These are phyloP conservation scores for Conticribra guillardii DNA, from an alignment of 108 stramenopile species.

Conservation along the genomic window DNA sequence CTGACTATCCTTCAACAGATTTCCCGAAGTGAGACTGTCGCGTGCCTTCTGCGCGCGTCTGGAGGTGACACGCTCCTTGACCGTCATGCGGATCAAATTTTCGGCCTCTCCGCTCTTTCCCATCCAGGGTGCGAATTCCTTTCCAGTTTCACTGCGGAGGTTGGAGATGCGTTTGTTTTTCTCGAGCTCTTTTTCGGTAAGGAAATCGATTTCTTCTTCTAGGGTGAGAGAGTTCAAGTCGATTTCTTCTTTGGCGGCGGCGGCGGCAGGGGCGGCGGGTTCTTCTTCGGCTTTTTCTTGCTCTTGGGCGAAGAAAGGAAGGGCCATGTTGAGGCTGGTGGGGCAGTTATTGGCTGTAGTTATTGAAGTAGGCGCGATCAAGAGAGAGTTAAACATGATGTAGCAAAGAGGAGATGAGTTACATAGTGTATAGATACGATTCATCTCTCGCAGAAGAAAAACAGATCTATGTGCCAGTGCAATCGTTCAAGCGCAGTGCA, in stretches of 20 bases:
- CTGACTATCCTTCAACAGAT: slow-evolving; percentile 72
- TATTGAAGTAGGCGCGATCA: neutral
- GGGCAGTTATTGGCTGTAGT: neutral
- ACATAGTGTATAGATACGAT: neutral
- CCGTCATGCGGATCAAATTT: slow-evolving; percentile 61
- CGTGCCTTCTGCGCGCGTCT: slow-evolving; percentile 71
- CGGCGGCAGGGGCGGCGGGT: neutral
- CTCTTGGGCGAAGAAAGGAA: slow-evolving; percentile 48
- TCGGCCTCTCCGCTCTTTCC: slow-evolving; percentile 77
- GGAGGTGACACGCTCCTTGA: slow-evolving; percentile 76
- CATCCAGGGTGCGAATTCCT: slow-evolving; percentile 94
- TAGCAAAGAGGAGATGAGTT: neutral
- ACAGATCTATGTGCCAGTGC: neutral
- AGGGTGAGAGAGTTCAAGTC: slow-evolving; percentile 36
- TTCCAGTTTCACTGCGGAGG: slow-evolving; percentile 71
- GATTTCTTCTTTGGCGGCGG: neutral
- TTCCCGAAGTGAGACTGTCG: slow-evolving; percentile 66
- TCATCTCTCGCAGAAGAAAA: neutral
- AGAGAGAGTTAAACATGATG: neutral
- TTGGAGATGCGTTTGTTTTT: slow-evolving; percentile 78
- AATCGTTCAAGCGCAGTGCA: neutral
- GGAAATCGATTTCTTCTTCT: slow-evolving; percentile 77
- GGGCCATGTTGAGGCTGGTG: slow-evolving; percentile 29
- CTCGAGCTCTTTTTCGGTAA: slow-evolving; percentile 61
- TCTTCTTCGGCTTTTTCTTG: slow-evolving; percentile 2